Base-by-base conservation (phyloP, 108 stramenopile species). In the Bacterosira constricta region DNA sequence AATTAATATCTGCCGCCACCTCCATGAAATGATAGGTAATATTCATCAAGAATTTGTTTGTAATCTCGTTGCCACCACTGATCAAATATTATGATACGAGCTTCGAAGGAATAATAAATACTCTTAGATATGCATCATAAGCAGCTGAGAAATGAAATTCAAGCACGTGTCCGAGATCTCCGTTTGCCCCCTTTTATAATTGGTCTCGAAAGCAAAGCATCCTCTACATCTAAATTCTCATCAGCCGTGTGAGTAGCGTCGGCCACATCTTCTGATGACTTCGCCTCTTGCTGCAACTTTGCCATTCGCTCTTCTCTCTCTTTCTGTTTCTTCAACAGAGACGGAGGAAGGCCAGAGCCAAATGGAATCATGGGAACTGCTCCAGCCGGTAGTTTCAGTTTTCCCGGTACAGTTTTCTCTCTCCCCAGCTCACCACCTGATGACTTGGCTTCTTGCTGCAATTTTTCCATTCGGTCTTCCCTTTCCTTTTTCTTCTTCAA, bases 251-350 rank as follows among this genome's bases (percentile, higher is more conserved):
- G 27, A 11, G 29, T 52, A 23, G 23, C 54, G 25, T 18, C 54
- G 4, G 20, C 34, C 10, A 36, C 36, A 41, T 17, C 42, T 13
- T 35, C 50, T 25, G 35, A 29, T 38, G 51, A 4, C 39, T 38
- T 38, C 25, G 71, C 56, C 32, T 63, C 71, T 46, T 54, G 52
- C 20, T 34, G 30, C 69, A 69, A n/a, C 27, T 41, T 50, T 45
- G 58, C 45, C 38, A 57, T 69, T 23, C 41, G 56, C 21, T 59
- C 55, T 18, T 76, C 66, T 8, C 61, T 50, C 44, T 54, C 51
- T 45, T 32, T 64, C 64, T 62, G 44, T 54, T 77, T 77, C 31
- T 65, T 64, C 56, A 65, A 27, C 42, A 75, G 31, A 20, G 56
- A 60, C 18, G 74, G 64, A 42, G 59, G 64, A 25, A 37, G 64